Conservation (phyloP, 2,329 filamentous ascomycete genomes). For the Massarina eburnea region DNA sequence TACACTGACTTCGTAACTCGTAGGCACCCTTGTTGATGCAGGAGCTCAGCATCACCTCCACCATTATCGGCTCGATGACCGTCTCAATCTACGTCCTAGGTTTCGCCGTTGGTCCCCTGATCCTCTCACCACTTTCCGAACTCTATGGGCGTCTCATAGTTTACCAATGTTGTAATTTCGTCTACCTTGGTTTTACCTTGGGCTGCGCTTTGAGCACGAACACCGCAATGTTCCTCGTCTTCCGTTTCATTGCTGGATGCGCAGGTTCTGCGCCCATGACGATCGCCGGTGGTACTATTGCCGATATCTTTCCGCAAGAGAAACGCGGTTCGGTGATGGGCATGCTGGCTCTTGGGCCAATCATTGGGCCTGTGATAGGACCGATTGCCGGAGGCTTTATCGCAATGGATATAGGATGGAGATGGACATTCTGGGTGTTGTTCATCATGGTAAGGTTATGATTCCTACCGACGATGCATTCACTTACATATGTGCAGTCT, state of each 20-base stretch:
- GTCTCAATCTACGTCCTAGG: slow-evolving; percentile 35
- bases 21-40: slow-evolving; percentile 6
- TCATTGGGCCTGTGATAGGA: slow-evolving; percentile 48
- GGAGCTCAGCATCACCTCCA: slow-evolving; percentile 7
- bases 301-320: slow-evolving; percentile 53
- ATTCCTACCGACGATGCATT: slow-evolving; percentile 27
- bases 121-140: slow-evolving; percentile 39
- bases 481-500: slow-evolving; percentile 4
- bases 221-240: slow-evolving; percentile 23
- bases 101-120: slow-evolving; percentile 24
- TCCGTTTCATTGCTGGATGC: slow-evolving; percentile 30
- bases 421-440: slow-evolving; percentile 53
- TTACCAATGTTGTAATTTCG: slow-evolving; percentile 25
- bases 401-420: slow-evolving; percentile 46
- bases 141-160: slow-evolving; percentile 40
- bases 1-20: too few relatives aligned
- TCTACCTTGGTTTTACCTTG: slow-evolving; percentile 23
- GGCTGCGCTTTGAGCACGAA: slow-evolving; percentile 26
- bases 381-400: slow-evolving; percentile 52
- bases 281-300: slow-evolving; percentile 54
- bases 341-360: slow-evolving; percentile 52
- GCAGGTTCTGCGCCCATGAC: slow-evolving; percentile 37
- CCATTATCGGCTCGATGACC: slow-evolving; percentile 19
- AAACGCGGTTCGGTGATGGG: slow-evolving; percentile 55
- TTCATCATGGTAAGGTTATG: slow-evolving; percentile 34